phyloP scores from a whole-genome alignment of 805 yeast genomes.

The Candida maltosa region DNA sequence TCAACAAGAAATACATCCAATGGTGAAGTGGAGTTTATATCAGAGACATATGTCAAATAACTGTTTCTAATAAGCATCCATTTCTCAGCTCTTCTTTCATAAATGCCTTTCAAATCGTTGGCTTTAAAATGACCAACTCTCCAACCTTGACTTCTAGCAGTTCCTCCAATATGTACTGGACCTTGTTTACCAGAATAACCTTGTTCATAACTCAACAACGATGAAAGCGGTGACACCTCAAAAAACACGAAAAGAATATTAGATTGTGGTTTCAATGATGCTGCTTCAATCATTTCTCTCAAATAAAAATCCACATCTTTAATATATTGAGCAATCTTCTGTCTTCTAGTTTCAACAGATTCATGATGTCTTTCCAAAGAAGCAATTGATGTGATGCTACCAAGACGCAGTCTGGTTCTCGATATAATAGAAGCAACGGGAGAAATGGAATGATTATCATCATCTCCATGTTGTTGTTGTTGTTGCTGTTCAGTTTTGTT shows the following conservation, averaged over 20 bases:
- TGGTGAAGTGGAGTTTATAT: conserved; percentile 81
- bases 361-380: conserved; percentile 28
- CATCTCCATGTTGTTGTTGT: conserved; percentile 2
- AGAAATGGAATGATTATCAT: conserved; percentile 18
- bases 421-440: conserved; percentile 7
- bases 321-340: conserved; percentile 36
- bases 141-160: conserved; percentile 93
- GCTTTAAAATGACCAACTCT: conserved; percentile 84
- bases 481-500: neutral
- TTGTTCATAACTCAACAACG: conserved; percentile 76
- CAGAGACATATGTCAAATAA: conserved; percentile 81
- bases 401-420: conserved; percentile 26
- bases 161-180: conserved; percentile 69
- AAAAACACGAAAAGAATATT: conserved; percentile 81
- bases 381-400: conserved; percentile 20
- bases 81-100: conserved; percentile 83
- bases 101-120: conserved; percentile 80
- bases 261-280: conserved; percentile 75
- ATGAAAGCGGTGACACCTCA: conserved; percentile 85
- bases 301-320: conserved; percentile 64
- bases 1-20: conserved; percentile 92
- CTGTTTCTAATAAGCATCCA: conserved; percentile 90
- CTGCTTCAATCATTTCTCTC: conserved; percentile 52
- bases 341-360: conserved; percentile 18
- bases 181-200: conserved; percentile 91